phyloP scores from a whole-genome alignment of 495 filamentous ascomycete species.

The Aspergillus incahuasiensis region DNA sequence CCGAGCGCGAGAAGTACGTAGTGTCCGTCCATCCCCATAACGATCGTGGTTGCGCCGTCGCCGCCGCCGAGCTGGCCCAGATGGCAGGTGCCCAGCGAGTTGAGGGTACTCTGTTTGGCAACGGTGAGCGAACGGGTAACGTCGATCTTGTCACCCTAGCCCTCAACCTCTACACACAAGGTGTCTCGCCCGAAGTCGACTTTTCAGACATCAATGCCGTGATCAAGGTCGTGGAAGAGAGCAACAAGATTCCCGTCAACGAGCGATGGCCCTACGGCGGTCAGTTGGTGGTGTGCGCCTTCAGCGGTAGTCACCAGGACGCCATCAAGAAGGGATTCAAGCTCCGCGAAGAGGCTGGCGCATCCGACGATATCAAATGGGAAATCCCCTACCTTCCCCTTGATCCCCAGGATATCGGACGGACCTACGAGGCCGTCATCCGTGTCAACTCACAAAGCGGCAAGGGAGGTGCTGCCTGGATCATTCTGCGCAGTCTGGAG shows the following conservation, averaged over 20 bases:
- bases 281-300: slow-evolving; percentile 81
- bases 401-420: slow-evolving; percentile 88
- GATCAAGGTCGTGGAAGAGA: slow-evolving; percentile 85
- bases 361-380: slow-evolving; percentile 59
- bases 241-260: slow-evolving; percentile 93
- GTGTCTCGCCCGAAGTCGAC: slow-evolving; percentile 81
- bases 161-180: slow-evolving; percentile 95
- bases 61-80: slow-evolving; percentile 87
- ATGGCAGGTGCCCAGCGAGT: slow-evolving; percentile 97
- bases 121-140: slow-evolving; percentile 94
- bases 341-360: slow-evolving; percentile 55
- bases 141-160: slow-evolving; percentile 94
- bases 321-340: slow-evolving; percentile 98
- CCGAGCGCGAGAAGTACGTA: slow-evolving; percentile 73
- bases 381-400: slow-evolving; percentile 87
- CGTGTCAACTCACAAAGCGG: slow-evolving; percentile 95
- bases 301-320: slow-evolving; percentile 91
- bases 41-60: slow-evolving; percentile 83
- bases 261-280: slow-evolving; percentile 86
- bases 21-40: slow-evolving; percentile 91
- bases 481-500: slow-evolving; percentile 81
- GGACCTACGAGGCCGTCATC: slow-evolving; percentile 95
- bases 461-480: slow-evolving; percentile 93
- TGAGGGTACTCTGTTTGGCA: slow-evolving; percentile 92
- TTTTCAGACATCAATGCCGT: slow-evolving; percentile 86